Conservation (phyloP, 805 yeast species). For the Grigorovia jiainica region DNA sequence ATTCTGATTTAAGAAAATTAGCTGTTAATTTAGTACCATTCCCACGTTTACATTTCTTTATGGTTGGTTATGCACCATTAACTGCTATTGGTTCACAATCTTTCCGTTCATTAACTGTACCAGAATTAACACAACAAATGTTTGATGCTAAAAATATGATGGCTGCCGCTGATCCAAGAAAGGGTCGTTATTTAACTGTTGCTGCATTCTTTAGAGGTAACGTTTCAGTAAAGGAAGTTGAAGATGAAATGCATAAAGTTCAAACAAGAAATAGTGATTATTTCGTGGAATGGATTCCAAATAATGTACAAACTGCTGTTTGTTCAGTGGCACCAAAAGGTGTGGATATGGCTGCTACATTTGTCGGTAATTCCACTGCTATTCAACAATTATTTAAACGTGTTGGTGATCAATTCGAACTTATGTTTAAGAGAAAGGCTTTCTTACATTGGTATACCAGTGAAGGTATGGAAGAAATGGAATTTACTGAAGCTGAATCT, state of each 20-base stretch:
- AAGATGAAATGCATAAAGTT: slow-evolving; percentile 81
- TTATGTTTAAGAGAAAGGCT: slow-evolving; percentile 90
- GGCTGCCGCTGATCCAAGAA: slow-evolving; percentile 90
- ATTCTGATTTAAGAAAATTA: slow-evolving; percentile 83
- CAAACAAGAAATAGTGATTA: slow-evolving; percentile 73
- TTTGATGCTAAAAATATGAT: slow-evolving; percentile 88
- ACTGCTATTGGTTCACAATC: slow-evolving; percentile 72
- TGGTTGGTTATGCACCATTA: slow-evolving; percentile 91
- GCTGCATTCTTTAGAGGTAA: slow-evolving; percentile 94
- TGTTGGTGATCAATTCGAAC: slow-evolving; percentile 80
- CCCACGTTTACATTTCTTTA: slow-evolving; percentile 91
- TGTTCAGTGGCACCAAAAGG: slow-evolving; percentile 85
- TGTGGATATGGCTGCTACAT: slow-evolving; percentile 83
- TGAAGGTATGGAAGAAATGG: slow-evolving; percentile 95
- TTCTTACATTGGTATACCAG: slow-evolving; percentile 93
- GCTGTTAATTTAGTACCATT: slow-evolving; percentile 93
- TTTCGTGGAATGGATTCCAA: slow-evolving; percentile 95
- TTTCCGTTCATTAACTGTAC: slow-evolving; percentile 77
- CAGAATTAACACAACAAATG: slow-evolving; percentile 89
- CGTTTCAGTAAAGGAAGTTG: slow-evolving; percentile 87
- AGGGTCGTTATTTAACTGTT: slow-evolving; percentile 85
- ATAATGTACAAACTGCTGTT: slow-evolving; percentile 88
- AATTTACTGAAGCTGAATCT: slow-evolving; percentile 88
- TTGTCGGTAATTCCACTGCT: slow-evolving; percentile 87
- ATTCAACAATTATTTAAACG: slow-evolving; percentile 86